Conservation (phyloP, 176 grass and related monocot species). For the Oryza brachyantha region DNA sequence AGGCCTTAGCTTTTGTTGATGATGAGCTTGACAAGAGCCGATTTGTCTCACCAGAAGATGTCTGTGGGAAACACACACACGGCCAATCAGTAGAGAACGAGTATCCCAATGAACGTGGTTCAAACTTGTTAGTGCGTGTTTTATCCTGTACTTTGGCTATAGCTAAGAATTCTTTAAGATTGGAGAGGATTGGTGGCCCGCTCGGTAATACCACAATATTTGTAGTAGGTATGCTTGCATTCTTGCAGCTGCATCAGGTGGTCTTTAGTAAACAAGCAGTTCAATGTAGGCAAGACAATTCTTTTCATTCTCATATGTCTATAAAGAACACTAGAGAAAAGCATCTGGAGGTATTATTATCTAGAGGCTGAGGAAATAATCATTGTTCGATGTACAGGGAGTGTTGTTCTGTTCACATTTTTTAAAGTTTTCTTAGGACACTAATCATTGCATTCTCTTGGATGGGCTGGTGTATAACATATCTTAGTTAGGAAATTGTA, state of each 20-base stretch:
- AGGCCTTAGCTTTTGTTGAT: slow-evolving; percentile 57
- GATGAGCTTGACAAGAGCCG: slow-evolving; percentile 41
- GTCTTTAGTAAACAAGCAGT: slow-evolving; percentile 26
- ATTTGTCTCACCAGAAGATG: slow-evolving; percentile 34
- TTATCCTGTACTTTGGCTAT: slow-evolving; percentile 45
- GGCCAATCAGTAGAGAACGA: slow-evolving; percentile 32
- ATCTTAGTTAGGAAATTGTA: not conserved
- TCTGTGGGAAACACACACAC: slow-evolving; percentile 5
- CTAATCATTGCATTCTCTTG: slow-evolving; percentile 18
- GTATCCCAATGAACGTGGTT: slow-evolving; percentile 8
- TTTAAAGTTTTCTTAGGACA: not conserved
- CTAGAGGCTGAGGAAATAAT: slow-evolving; percentile 34
- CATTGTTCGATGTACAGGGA: slow-evolving; percentile 19
- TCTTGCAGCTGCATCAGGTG: slow-evolving; percentile 59
- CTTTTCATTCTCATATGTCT: not conserved
- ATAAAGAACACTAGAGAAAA: slow-evolving; percentile 22
- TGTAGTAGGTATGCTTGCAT: slow-evolving; percentile 59
- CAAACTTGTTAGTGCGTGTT: slow-evolving; percentile 42
- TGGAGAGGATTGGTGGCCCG: slow-evolving; percentile 34
- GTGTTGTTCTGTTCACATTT: slow-evolving; percentile 7
- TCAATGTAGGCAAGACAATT: slow-evolving; percentile 1
- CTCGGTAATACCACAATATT: slow-evolving; percentile 58
- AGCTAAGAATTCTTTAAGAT: slow-evolving; percentile 37
- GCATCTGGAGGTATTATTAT: slow-evolving; percentile 18
- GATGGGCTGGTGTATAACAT: slow-evolving; percentile 21